Base-by-base conservation (phyloP, 768 basidiomycete genomes). In the Nevesoporus exiguus region DNA sequence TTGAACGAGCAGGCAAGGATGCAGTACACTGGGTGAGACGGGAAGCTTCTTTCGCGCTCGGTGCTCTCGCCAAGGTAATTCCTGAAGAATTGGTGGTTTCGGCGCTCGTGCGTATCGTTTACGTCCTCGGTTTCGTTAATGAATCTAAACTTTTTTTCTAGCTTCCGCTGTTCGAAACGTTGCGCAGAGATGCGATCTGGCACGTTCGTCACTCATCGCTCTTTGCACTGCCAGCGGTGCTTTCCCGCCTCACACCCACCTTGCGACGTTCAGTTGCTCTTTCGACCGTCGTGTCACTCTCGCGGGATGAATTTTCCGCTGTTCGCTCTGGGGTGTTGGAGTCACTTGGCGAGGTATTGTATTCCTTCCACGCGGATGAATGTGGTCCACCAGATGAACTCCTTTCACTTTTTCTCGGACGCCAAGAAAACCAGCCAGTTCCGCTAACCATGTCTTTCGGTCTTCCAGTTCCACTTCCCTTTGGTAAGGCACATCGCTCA, bases 131-230 rank as follows among this genome's bases (percentile, higher is more conserved):
- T n/a, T 49, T 22, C 29, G 43, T 54, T 34, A 21, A 46, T 24
- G 41, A 36, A 43, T 34, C 58, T 41, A 55, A 55, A n/a, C n/a
- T 17, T 27, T 56, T 30, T 57, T 25, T 53, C 17, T 63, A 97
- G 94, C 77, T 96, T 33, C 89, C 92, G 8, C 71, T 94, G 8
- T 92, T 94, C 63, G 82, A 91, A 64, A 65, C 68, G 8, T 77
- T 95, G 52, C 77, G 83, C 43, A 71, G 71, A 57, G 95, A 98
- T 70, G 58, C 79, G 13, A 77, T 81, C 19, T 88, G 85, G 80
- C 86, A 92, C 52, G 95, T 98, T 52, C 84, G 93, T 21, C 88
- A 95, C 66, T 92, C 93, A 10, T 85, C 88, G 6, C 77, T 94
- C 22, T 90, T 93, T 56, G 87, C 91, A 2, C 77, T 97, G 5